Percentiles rank a stretch among this genome's conserved stretches.
Evolutionary conservation across 176 grass and related monocot genomes (phyloP).

Genomic region (Musa schizocarpa): DNA sequence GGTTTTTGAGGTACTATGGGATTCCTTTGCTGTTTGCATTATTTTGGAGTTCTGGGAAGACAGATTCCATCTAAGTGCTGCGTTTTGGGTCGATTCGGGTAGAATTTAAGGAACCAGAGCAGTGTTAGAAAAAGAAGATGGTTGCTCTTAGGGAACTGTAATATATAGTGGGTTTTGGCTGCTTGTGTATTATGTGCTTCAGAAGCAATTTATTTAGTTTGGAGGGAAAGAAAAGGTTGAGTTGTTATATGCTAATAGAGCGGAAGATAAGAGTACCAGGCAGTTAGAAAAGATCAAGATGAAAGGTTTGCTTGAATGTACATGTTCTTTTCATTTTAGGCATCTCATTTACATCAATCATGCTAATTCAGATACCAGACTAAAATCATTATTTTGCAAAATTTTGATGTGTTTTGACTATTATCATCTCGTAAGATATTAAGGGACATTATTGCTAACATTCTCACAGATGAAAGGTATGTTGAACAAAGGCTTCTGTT

Average conservation of each 20-base stretch:
- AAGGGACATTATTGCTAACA: too few species aligned
- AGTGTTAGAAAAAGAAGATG: neutral
- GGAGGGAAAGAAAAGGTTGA: neutral
- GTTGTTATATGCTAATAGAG: neutral
- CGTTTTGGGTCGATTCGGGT: neutral
- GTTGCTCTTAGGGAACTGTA: neutral
- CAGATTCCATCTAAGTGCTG: neutral
- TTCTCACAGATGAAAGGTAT: too few species aligned
- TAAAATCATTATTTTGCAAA: too few species aligned
- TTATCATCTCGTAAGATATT: too few species aligned
- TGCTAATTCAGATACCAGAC: too few species aligned
- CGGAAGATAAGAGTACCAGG: too few species aligned
- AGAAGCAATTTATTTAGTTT: neutral
- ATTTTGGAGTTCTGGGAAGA: neutral
- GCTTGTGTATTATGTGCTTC: neutral
- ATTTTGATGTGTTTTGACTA: too few species aligned
- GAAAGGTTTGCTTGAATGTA: too few species aligned
- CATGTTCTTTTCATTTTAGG: too few species aligned
- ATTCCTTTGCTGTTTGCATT: neutral
- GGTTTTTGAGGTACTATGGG: neutral
- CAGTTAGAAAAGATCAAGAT: too few species aligned
- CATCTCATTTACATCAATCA: too few species aligned
- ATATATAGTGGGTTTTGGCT: neutral
- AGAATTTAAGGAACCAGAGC: neutral
- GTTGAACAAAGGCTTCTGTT: too few species aligned